Percentiles rank a stretch among this genome's conserved stretches.
phyloP scores from a whole-genome alignment of 331 rosid species.

The Malus hybrid region DNA sequence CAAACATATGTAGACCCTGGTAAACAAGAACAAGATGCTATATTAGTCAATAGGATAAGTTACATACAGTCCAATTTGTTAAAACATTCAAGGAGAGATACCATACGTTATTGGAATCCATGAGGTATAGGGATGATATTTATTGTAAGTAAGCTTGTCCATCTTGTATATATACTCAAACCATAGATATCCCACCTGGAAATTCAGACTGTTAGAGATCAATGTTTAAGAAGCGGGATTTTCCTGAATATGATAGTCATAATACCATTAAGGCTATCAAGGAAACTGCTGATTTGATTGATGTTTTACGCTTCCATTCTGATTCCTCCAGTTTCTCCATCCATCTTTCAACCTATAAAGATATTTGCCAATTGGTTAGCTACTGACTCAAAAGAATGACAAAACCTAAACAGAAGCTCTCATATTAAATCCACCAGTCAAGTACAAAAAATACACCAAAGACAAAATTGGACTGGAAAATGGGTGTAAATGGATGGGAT shows the following conservation, averaged over 20 bases:
- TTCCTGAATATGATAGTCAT: background rate
- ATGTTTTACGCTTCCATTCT: constrained; percentile 61
- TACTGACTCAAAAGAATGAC: constrained; percentile 5
- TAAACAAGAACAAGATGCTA: constrained; percentile 12
- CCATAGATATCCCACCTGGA: constrained; percentile 87
- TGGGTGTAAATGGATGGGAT: background rate
- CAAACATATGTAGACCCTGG: constrained; percentile 81
- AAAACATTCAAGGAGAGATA: constrained; percentile 18
- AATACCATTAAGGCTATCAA: constrained; percentile 51
- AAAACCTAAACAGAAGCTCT: background rate
- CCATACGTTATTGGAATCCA: constrained; percentile 98
- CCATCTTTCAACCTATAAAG: constrained; percentile 76
- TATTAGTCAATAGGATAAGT: constrained; percentile 15
- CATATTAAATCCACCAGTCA: constrained; percentile 8
- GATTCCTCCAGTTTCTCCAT: constrained; percentile 96
- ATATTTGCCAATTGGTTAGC: constrained; percentile 8
- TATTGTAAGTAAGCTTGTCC: constrained; percentile 81
- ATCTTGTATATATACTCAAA: constrained; percentile 76
- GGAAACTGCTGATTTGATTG: constrained; percentile 63
- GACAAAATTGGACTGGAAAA: background rate
- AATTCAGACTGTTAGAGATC: constrained; percentile 23
- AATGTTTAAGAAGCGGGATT: background rate
- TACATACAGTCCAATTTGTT: background rate
- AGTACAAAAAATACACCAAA: background rate
- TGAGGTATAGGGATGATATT: constrained; percentile 92